Conservation (phyloP, 2,329 filamentous ascomycete genomes). For the Verticillium nubilum region DNA sequence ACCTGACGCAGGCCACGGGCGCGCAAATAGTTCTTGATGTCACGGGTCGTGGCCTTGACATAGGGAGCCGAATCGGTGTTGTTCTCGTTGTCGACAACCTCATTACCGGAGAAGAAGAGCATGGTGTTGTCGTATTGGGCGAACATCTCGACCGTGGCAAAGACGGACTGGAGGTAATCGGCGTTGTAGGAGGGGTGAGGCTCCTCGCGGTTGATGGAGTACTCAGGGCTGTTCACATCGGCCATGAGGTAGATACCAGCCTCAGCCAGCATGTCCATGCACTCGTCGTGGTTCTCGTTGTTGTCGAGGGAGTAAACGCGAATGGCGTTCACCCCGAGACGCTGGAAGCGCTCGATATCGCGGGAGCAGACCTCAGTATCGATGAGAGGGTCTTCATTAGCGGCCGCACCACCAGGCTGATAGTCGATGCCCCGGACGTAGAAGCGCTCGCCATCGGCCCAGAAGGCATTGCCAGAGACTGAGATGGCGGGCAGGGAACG, state of each 20-base stretch:
- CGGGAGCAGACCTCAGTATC: conserved; percentile 66
- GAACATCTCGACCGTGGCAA: conserved; percentile 84
- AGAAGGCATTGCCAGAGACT: conserved; percentile 56
- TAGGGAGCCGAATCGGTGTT: conserved; percentile 65
- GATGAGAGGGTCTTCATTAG: conserved; percentile 67
- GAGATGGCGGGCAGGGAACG: conserved; percentile 43
- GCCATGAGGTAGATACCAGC: conserved; percentile 90
- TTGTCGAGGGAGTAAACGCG: conserved; percentile 94
- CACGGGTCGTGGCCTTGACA: conserved; percentile 73
- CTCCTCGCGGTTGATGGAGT: conserved; percentile 75
- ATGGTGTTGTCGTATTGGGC: conserved; percentile 79
- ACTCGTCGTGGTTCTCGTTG: conserved; percentile 67
- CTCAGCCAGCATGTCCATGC: conserved; percentile 75
- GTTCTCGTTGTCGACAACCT: conserved; percentile 66
- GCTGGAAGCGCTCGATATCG: conserved; percentile 76
- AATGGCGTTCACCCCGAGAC: conserved; percentile 83
- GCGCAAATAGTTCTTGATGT: conserved; percentile 67
- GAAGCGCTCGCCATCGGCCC: conserved; percentile 46
- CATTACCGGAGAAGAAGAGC: conserved; percentile 79
- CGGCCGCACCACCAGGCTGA: conserved; percentile 55
- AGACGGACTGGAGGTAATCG: conserved; percentile 76
- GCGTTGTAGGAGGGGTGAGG: conserved; percentile 80
- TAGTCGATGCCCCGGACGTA: conserved; percentile 58
- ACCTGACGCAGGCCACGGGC: conserved; percentile 56
- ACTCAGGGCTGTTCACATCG: conserved; percentile 84